phyloP scores from a whole-genome alignment of 2,329 filamentous ascomycete species.

The Phialophora expanda region DNA sequence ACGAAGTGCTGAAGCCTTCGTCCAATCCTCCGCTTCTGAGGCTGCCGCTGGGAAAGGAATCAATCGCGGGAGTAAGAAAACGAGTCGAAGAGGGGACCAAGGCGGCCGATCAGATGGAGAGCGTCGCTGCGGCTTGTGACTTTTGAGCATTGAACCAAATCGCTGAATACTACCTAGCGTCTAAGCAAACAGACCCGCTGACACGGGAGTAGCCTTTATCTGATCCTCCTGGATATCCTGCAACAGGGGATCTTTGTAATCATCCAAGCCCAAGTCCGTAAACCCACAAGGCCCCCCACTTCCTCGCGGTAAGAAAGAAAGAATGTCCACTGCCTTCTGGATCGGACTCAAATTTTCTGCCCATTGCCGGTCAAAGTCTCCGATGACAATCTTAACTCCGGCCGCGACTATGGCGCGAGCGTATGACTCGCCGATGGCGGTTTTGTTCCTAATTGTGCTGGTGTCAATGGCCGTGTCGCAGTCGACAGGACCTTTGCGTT shows the following conservation, averaged over 20 bases:
- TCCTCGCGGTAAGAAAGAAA: slow-evolving; percentile 6
- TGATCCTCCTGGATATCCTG: slow-evolving; percentile 7
- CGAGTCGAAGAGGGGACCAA: slow-evolving; percentile 15
- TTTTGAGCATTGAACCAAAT: slow-evolving; percentile 7
- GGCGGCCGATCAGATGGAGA: slow-evolving; percentile 11
- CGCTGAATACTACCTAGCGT: background rate
- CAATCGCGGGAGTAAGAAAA: slow-evolving; percentile 37
- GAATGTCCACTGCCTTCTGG: slow-evolving; percentile 44
- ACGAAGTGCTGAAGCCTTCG: slow-evolving; percentile 43
- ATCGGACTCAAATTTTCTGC: slow-evolving; percentile 38
- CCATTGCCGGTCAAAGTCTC: slow-evolving; percentile 34
- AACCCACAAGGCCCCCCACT: slow-evolving; percentile 1
- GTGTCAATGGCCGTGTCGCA: background rate
- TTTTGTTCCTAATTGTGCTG: background rate
- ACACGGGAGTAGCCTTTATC: background rate
- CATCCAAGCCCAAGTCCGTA: slow-evolving; percentile 5
- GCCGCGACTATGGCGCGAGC: slow-evolving; percentile 43
- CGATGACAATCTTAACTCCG: slow-evolving; percentile 52
- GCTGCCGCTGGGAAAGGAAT: slow-evolving; percentile 48
- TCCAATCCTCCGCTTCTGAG: slow-evolving; percentile 43
- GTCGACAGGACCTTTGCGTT: background rate
- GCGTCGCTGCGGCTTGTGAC: slow-evolving; percentile 16
- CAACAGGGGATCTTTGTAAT: background rate
- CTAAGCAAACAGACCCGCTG: background rate
- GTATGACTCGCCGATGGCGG: slow-evolving; percentile 5